Percentiles rank a stretch among this genome's conserved stretches.
These are phyloP conservation scores for Lolium multiflorum DNA, from an alignment of 176 grass and related monocot species.

Conservation along the genomic window DNA sequence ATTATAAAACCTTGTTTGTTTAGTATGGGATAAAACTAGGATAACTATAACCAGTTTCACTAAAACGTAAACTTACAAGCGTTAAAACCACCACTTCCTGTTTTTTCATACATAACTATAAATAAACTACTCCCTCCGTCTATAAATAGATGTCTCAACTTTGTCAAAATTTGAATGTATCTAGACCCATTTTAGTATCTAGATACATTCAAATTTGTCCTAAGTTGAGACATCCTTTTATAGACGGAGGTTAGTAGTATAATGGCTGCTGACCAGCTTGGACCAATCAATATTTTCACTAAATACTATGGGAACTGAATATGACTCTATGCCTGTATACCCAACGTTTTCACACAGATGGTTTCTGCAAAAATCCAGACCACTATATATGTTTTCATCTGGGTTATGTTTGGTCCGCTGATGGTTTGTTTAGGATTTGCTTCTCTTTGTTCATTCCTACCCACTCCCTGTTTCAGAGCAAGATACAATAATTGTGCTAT, in stretches of 20 bases:
- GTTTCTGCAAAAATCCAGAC: not conserved
- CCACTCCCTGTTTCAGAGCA: constrained; percentile 16
- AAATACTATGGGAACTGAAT: constrained; percentile 13
- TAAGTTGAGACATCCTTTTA: too few relatives aligned
- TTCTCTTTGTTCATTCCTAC: constrained; percentile 26
- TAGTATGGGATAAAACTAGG: constrained; percentile 1
- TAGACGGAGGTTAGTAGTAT: too few relatives aligned
- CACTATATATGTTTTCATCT: constrained; percentile 23
- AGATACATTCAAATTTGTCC: too few relatives aligned
- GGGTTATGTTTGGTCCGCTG: not conserved
- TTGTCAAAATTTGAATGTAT: too few relatives aligned
- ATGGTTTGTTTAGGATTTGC: constrained; percentile 19
- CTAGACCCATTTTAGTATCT: too few relatives aligned
- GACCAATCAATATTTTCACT: constrained; percentile 18
- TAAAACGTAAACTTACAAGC: not conserved
- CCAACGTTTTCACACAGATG: not conserved
- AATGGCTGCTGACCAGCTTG: constrained; percentile 16
- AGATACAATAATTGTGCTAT: constrained; percentile 24
- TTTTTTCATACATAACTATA: not conserved
- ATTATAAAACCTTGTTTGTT: too few relatives aligned
- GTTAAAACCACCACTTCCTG: not conserved
- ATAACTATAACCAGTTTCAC: not conserved
- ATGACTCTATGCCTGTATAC: not conserved
- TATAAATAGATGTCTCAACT: too few relatives aligned
- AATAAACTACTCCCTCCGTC: constrained; percentile 13